Evolutionary conservation across 768 basidiomycete species (phyloP).

Genomic region (Calocybe cyanea): DNA sequence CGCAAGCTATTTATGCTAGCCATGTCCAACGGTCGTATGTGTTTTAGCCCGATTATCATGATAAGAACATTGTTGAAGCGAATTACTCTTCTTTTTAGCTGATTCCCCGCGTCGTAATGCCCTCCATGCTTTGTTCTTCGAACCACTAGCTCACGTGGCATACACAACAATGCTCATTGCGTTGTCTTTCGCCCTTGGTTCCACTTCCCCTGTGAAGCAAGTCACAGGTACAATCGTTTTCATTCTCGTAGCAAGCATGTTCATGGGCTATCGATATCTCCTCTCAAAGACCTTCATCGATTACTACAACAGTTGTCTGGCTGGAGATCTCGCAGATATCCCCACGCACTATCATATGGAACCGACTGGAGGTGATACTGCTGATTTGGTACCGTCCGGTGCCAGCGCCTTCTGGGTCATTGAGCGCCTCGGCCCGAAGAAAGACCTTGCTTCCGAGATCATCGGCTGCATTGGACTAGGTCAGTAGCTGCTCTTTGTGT

Average conservation of each 20-base stretch:
- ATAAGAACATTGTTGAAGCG: neutral
- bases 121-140: slow-evolving; percentile 6
- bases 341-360: slow-evolving; percentile 14
- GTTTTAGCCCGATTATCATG: neutral
- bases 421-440: slow-evolving; percentile 13
- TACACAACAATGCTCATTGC: slow-evolving; percentile 9
- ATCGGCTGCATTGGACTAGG: slow-evolving; percentile 20
- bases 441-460: slow-evolving; percentile 7
- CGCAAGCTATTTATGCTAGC: slow-evolving; percentile 4
- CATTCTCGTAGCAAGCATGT: neutral
- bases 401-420: slow-evolving; percentile 23
- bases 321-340: slow-evolving; percentile 20
- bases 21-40: slow-evolving; percentile 10
- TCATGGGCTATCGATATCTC: slow-evolving; percentile 14
- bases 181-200: slow-evolving; percentile 3
- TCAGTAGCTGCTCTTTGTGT: neutral
- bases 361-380: neutral
- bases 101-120: slow-evolving; percentile 16
- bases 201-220: neutral
- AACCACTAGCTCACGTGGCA: slow-evolving; percentile 10
- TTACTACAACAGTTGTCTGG: slow-evolving; percentile 6
- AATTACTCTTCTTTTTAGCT: slow-evolving; percentile 3
- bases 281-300: slow-evolving; percentile 8
- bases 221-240: slow-evolving; percentile 6
- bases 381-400: slow-evolving; percentile 2